Evolutionary conservation across 495 filamentous ascomycete genomes (phyloP), one percentile per base, ranked within the genome.

Genomic region (Alectoria sarmentosa): DNA sequence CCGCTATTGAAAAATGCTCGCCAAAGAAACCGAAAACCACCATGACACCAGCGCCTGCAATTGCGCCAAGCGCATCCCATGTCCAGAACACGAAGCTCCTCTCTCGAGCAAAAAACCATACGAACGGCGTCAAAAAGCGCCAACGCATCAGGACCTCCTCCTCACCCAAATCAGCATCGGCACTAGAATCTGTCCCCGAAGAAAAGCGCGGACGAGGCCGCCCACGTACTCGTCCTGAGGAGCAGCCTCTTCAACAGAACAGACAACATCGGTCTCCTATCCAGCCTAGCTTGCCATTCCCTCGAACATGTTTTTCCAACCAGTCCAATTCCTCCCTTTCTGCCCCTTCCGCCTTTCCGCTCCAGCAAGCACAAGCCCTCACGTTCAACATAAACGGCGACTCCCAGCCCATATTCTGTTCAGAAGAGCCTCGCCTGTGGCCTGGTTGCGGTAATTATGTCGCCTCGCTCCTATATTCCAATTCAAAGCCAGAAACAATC

Each of bases 341-440:
- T 30, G 30, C 52, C 28, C 15, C 30, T 9, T 9, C 28, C 28
- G 14, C 52, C 28, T 55, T 21, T 7, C 28, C 52, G 6, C 28
- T 30, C 28, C 52, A 55, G 30, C 52, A 55, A 21, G 5, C 34
- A 15, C 52, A 55, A 55, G 15, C 28, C 52, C 30, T 55, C 30
- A 55, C 30, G 5, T 8, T 55, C 30, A 21, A 34, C 17, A 19
- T 2, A 28, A 55, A 34, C 5, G 17, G 52, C 28, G 30, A 30
- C 30, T 3, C 8, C 30, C 9, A 19, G 4, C 30, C 49, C 49
- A 17, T 0, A 17, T 7, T 34, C 17, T 55, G 52, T 17, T 34
- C 52, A 2, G 52, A 55, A 55, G 52, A 55, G 19, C 52, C 52
- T 21, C 52, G 52, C 30, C 52, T 55, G 17, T 55, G 52, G 52